These are phyloP conservation scores for Colletotrichum incanum DNA, from an alignment of 2,329 filamentous ascomycete species.

Conservation along the genomic window DNA sequence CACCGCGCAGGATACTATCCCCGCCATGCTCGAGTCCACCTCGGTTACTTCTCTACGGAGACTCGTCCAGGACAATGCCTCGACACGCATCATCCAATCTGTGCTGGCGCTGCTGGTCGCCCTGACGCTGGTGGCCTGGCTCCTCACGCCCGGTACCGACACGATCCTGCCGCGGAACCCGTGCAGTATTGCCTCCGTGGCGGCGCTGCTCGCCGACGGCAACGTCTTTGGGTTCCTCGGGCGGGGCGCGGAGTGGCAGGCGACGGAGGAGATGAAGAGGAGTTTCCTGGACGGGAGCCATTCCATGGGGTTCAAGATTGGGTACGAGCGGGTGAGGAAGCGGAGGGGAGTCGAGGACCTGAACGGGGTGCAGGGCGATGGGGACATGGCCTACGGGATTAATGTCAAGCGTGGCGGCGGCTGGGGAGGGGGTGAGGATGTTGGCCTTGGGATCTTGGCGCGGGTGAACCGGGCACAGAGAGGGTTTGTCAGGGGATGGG, in stretches of 20 bases:
- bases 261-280: conserved; percentile 40
- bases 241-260: conserved; percentile 49
- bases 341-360: conserved; percentile 33
- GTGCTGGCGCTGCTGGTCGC: conserved; percentile 51
- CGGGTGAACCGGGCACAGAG: conserved; percentile 42
- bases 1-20: conserved; percentile 26
- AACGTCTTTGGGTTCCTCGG: conserved; percentile 53
- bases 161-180: conserved; percentile 50
- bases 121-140: conserved; percentile 50
- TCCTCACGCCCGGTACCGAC: conserved; percentile 46
- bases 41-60: conserved; percentile 40
- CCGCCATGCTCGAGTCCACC: conserved; percentile 37
- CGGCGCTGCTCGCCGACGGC: conserved; percentile 55
- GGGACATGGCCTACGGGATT: conserved; percentile 41
- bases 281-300: conserved; percentile 47
- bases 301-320: conserved; percentile 48
- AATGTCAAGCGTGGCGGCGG: conserved; percentile 38
- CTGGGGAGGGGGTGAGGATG: conserved; percentile 43
- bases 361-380: not conserved
- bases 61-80: conserved; percentile 50
- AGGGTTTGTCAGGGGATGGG: conserved; percentile 38
- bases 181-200: conserved; percentile 55
- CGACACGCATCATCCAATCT: conserved; percentile 54
- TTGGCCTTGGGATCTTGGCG: conserved; percentile 42
- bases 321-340: conserved; percentile 45